A percentile compares a stretch with the other conserved stretches of the same genome.
Conservation (phyloP, 208 protist genomes). For the Wallacemonas sp. region DNA sequence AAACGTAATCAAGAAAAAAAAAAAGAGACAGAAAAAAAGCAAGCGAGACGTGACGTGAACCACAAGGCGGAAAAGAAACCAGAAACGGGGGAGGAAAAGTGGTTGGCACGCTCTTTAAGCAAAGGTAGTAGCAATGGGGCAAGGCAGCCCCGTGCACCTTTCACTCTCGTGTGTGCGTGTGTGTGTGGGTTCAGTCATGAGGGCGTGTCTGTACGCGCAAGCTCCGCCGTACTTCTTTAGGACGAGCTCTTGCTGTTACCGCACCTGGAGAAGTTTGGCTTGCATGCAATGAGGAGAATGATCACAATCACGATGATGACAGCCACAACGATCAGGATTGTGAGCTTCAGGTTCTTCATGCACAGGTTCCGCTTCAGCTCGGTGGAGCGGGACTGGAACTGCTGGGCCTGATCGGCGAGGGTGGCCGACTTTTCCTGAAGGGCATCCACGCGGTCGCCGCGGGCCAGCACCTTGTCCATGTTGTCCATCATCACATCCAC, state of each 20-base stretch:
- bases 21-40: slow-evolving; percentile 1
- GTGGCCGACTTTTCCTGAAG: slow-evolving; percentile 86
- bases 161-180: background rate
- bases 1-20: background rate
- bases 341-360: slow-evolving; percentile 91
- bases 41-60: too few species aligned
- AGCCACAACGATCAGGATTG: slow-evolving; percentile 71
- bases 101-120: too few species aligned
- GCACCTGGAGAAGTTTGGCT: slow-evolving; percentile 87
- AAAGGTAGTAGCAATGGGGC: too few species aligned
- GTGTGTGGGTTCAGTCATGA: background rate
- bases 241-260: slow-evolving; percentile 18
- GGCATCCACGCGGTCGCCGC: slow-evolving; percentile 85
- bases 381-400: slow-evolving; percentile 83
- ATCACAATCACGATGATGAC: slow-evolving; percentile 79
- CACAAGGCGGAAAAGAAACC: background rate
- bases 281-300: slow-evolving; percentile 85
- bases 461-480: slow-evolving; percentile 90
- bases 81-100: background rate
- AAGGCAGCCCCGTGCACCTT: too few species aligned
- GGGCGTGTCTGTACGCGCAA: too few species aligned
- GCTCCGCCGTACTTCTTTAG: background rate
- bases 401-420: slow-evolving; percentile 79
- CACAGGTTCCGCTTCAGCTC: slow-evolving; percentile 90
- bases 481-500: slow-evolving; percentile 94